phyloP scores from a whole-genome alignment of 352 stramenopile genomes.

The Phytophthora litchii region DNA sequence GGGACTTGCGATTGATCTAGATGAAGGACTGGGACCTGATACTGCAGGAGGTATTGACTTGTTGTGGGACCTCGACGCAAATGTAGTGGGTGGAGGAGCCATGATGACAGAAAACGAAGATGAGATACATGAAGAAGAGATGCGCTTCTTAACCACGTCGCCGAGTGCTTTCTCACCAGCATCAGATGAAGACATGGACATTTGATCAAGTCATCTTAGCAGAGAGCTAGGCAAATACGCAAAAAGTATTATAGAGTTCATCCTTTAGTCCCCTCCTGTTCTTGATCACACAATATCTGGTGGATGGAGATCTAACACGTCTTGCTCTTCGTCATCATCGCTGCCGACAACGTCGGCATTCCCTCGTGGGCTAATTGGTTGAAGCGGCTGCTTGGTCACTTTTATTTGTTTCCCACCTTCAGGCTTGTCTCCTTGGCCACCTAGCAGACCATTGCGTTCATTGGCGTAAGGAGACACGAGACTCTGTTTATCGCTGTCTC shows the following conservation, averaged over 20 bases:
- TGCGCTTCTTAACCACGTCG: conserved; percentile 27
- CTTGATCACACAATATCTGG: conserved; percentile 41
- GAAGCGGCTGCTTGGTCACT: conserved; percentile 17
- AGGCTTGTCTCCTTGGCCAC: conserved; percentile 15
- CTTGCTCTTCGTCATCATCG: conserved; percentile 51
- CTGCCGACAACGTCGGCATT: conserved; percentile 6
- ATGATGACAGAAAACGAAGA: conserved; percentile 22
- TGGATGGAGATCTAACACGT: conserved; percentile 43
- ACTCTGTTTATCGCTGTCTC: conserved; percentile 37
- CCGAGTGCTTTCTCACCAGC: conserved; percentile 1
- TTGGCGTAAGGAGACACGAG: conserved; percentile 54
- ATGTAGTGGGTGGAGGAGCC: conserved; percentile 9
- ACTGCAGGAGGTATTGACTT: conserved; percentile 24
- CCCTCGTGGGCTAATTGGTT: conserved; percentile 14
- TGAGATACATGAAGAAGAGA: conserved; percentile 30
- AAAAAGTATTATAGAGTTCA: conserved; percentile 8
- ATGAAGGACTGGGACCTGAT: conserved; percentile 14
- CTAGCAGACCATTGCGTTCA: conserved; percentile 59
- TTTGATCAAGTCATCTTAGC: conserved; percentile 16
- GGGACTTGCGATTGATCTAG: conserved; percentile 20
- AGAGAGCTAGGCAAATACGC: conserved; percentile 9
- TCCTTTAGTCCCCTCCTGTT: neutral
- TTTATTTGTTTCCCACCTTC: conserved; percentile 19
- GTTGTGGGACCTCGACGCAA: conserved; percentile 28
- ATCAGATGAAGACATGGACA: conserved; percentile 8